These are phyloP conservation scores for Fusarium poae DNA, from an alignment of 2,329 filamentous ascomycete species.

Conservation along the genomic window DNA sequence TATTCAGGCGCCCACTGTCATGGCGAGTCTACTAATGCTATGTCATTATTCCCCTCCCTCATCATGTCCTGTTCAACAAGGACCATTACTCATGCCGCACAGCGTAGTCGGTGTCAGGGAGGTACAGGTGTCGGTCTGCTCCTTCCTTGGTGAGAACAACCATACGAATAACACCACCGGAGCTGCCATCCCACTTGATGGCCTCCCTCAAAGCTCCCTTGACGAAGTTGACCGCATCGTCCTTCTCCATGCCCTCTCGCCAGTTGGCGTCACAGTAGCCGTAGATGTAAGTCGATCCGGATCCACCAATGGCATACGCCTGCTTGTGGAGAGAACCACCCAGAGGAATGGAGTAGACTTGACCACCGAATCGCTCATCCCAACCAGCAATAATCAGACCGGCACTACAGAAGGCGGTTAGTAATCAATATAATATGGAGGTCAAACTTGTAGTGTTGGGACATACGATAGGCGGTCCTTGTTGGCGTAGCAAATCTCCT, in stretches of 20 bases:
- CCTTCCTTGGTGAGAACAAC: constrained; percentile 93
- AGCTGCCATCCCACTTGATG: constrained; percentile 99
- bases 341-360: constrained; percentile 97
- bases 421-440: not conserved
- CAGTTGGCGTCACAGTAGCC: constrained; percentile 98
- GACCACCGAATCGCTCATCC: constrained; percentile 93
- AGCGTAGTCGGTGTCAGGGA: constrained; percentile 91
- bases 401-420: constrained; percentile 68
- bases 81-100: constrained; percentile 71
- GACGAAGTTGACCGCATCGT: constrained; percentile 91
- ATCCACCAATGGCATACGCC: constrained; percentile 93
- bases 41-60: constrained; percentile 18
- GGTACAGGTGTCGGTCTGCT: constrained; percentile 92
- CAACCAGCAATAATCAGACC: constrained; percentile 99
- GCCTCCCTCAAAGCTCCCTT: constrained; percentile 92
- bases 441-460: not conserved
- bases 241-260: constrained; percentile 93
- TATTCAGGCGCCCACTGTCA: constrained; percentile 24
- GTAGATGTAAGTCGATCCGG: constrained; percentile 99
- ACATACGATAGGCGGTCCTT: constrained; percentile 90
- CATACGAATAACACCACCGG: constrained; percentile 97
- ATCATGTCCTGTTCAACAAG: constrained; percentile 38
- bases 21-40: constrained; percentile 33
- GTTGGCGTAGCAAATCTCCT: constrained; percentile 98
- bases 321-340: constrained; percentile 98